Evolutionary conservation across 2,329 filamentous ascomycete genomes (phyloP).

Genomic region (Fusarium sp.): DNA sequence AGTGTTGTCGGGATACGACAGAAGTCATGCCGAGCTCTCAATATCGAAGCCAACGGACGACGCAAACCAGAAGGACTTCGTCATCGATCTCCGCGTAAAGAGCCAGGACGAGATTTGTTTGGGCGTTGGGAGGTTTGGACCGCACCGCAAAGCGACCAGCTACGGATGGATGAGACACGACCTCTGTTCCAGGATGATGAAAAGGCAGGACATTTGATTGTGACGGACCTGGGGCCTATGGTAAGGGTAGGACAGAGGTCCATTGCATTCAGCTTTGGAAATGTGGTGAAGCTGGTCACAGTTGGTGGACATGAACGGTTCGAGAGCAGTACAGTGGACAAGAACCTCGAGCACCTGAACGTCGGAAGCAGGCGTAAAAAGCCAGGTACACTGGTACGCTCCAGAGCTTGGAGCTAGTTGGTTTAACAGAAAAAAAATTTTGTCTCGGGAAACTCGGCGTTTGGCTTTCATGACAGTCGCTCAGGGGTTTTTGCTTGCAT

Average conservation of each 20-base stretch:
- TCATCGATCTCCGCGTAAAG: conserved; percentile 46
- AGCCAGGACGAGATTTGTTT: conserved; percentile 38
- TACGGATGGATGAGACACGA: conserved; percentile 58
- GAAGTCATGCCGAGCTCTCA: conserved; percentile 45
- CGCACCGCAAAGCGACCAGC: conserved; percentile 58
- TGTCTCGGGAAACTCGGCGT: conserved; percentile 8
- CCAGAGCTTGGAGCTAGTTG: conserved; percentile 40
- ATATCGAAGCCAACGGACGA: conserved; percentile 26
- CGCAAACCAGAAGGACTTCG: conserved; percentile 43
- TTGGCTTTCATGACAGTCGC: conserved; percentile 5
- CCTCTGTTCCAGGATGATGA: conserved; percentile 57
- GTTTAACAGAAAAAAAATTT: background rate
- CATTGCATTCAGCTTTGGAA: conserved; percentile 77
- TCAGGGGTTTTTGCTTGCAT: conserved; percentile 11
- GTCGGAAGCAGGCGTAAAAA: conserved; percentile 55
- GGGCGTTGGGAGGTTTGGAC: conserved; percentile 67
- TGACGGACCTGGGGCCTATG: conserved; percentile 73
- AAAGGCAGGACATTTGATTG: conserved; percentile 67
- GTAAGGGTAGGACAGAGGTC: conserved; percentile 70
- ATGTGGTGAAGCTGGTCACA: conserved; percentile 76
- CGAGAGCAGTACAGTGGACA: conserved; percentile 55
- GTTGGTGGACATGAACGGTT: conserved; percentile 72
- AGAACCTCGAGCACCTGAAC: conserved; percentile 48
- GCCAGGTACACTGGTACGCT: conserved; percentile 38
- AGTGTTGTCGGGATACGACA: conserved; percentile 72